A percentile compares a stretch with the other conserved stretches of the same genome.
Evolutionary conservation across 176 grass and related monocot genomes (phyloP).

Genomic region (Lolium rigidum): DNA sequence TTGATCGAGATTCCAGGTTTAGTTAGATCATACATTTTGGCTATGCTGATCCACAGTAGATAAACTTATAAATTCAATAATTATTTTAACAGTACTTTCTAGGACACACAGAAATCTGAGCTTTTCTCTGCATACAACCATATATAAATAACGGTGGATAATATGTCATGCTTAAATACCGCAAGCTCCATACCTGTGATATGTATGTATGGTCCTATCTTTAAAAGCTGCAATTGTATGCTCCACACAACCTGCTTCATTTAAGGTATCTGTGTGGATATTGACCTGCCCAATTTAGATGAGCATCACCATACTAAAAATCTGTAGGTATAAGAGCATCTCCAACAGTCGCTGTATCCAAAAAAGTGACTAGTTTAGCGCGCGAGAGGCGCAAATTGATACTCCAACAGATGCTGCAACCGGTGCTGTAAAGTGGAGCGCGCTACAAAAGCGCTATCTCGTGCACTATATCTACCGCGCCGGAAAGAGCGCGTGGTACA

Average conservation of each 20-base stretch:
- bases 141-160: background rate
- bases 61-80: background rate
- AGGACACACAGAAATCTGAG: conserved; percentile 4
- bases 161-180: background rate
- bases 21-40: conserved; percentile 3
- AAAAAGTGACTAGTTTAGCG: too few species aligned
- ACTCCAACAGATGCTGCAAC: too few species aligned
- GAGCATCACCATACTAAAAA: conserved; percentile 32
- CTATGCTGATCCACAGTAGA: background rate
- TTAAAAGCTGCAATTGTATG: conserved; percentile 96
- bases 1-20: background rate
- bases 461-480: too few species aligned
- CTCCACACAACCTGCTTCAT: conserved; percentile 96
- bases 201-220: conserved; percentile 94
- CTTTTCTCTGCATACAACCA: conserved; percentile 2
- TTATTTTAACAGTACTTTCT: conserved; percentile 14
- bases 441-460: too few species aligned
- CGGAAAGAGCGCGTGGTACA: too few species aligned
- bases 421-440: too few species aligned
- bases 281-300: conserved; percentile 76
- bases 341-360: too few species aligned
- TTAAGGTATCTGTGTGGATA: conserved; percentile 98
- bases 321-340: background rate
- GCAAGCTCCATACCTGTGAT: conserved; percentile 78
- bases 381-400: too few species aligned